Percentiles rank a stretch among this genome's conserved stretches.
Evolutionary conservation across 2,329 filamentous ascomycete species (phyloP).

Genomic region (Fusarium chuoi): DNA sequence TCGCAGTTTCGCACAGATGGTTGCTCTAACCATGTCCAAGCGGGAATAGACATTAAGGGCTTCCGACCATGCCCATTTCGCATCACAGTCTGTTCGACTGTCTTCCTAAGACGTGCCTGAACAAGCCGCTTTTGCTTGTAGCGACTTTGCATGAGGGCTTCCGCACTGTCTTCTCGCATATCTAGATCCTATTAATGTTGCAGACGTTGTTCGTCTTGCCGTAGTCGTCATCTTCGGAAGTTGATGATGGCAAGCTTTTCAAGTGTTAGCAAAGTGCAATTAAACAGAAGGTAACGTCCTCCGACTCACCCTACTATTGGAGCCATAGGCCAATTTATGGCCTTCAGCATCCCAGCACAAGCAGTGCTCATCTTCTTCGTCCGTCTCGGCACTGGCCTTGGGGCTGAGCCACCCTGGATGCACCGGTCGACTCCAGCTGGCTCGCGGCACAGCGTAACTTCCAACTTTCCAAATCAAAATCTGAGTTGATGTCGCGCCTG

Average conservation of each 20-base stretch:
- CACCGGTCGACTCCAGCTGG: conserved; percentile 66
- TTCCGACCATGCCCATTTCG: conserved; percentile 6
- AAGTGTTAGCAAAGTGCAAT: conserved; percentile 16
- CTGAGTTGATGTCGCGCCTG: conserved; percentile 67
- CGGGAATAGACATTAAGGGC: conserved; percentile 34
- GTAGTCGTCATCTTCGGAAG: conserved; percentile 53
- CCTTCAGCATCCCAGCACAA: conserved; percentile 71
- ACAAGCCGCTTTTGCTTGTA: background rate
- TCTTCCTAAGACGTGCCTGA: conserved; percentile 1
- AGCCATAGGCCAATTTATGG: conserved; percentile 70
- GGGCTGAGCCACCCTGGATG: conserved; percentile 70
- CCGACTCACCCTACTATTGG: conserved; percentile 68
- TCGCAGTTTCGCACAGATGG: conserved; percentile 2
- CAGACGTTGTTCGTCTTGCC: background rate
- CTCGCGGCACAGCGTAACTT: conserved; percentile 66
- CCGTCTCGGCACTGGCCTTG: conserved; percentile 60
- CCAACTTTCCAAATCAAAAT: conserved; percentile 74
- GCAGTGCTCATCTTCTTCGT: conserved; percentile 71
- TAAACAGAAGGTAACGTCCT: too few relatives aligned
- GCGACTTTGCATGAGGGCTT: background rate
- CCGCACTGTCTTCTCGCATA: background rate
- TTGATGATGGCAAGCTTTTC: conserved; percentile 62
- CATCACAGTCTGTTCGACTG: conserved; percentile 5
- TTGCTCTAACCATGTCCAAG: conserved; percentile 13
- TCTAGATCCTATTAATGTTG: background rate